A percentile compares a stretch with the other conserved stretches of the same genome.
phyloP scores from a whole-genome alignment of 257 asterid species.

The Capsicum baccatum region DNA sequence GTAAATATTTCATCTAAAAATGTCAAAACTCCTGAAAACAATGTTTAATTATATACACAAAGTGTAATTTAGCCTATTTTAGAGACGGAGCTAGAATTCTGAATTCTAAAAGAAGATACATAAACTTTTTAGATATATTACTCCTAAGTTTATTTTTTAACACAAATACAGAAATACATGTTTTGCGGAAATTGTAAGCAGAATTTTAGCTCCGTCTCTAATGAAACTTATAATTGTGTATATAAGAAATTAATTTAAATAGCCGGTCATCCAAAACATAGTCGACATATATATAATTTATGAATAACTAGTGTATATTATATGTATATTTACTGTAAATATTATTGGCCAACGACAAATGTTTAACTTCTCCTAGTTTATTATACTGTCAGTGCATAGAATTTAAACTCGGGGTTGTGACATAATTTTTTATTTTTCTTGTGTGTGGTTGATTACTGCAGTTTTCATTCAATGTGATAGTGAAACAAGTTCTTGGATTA shows the following conservation, averaged over 20 bases:
- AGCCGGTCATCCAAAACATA: neutral
- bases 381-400: neutral
- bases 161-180: neutral
- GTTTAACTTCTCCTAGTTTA: neutral
- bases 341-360: neutral
- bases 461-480: slow-evolving; percentile 83
- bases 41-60: too few species aligned
- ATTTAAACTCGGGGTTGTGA: neutral
- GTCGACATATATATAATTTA: neutral
- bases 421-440: neutral
- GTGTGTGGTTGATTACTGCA: slow-evolving; percentile 35
- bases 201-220: neutral
- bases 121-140: neutral
- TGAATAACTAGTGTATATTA: neutral
- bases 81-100: neutral
- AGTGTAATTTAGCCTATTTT: neutral
- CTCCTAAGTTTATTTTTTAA: too few species aligned
- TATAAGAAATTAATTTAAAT: neutral
- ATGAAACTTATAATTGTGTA: neutral
- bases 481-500: slow-evolving; percentile 76
- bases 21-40: neutral
- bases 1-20: slow-evolving; percentile 36
- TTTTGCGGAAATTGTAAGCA: neutral
- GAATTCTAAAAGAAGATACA: fast-evolving
- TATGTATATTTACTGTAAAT: neutral